Conservation (phyloP, 176 grass and related monocot species). For the Triticum turgidum region DNA sequence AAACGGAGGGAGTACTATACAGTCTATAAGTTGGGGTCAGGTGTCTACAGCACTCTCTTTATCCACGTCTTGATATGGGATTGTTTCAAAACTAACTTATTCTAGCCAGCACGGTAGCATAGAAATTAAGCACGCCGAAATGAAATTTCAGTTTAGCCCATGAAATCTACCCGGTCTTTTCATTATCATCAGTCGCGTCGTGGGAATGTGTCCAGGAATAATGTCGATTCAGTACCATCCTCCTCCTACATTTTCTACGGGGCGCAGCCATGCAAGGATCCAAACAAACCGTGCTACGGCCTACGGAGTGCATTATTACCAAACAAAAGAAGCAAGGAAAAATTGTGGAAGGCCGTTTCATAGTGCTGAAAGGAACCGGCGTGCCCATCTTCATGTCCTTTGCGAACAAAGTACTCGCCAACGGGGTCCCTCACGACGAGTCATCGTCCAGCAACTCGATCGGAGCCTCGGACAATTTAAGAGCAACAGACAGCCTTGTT, state of each 20-base stretch:
- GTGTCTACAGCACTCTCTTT: no score
- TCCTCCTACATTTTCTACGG: not conserved
- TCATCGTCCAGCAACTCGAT: no score
- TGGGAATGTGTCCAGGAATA: not conserved
- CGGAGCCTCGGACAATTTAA: not conserved
- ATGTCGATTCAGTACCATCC: not conserved
- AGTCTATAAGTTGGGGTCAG: no score
- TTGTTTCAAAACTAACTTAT: no score
- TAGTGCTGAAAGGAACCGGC: not conserved
- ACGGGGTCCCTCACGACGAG: not conserved
- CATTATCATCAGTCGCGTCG: constrained; percentile 3
- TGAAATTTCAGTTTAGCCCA: not conserved
- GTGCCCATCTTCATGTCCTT: constrained; percentile 26
- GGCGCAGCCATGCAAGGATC: not conserved
- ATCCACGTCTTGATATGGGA: no score
- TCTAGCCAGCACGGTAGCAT: no score
- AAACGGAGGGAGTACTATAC: no score
- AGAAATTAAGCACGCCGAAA: not conserved
- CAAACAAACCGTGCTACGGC: not conserved
- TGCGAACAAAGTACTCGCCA: not conserved
- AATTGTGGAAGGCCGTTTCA: no score
- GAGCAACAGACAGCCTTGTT: constrained; percentile 16
- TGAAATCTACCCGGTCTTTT: not conserved
- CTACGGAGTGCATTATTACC: not conserved
- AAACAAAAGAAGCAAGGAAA: constrained; percentile 36